These are phyloP conservation scores for Populus tomentosa DNA, from an alignment of 441 rosid genomes.

Conservation along the genomic window DNA sequence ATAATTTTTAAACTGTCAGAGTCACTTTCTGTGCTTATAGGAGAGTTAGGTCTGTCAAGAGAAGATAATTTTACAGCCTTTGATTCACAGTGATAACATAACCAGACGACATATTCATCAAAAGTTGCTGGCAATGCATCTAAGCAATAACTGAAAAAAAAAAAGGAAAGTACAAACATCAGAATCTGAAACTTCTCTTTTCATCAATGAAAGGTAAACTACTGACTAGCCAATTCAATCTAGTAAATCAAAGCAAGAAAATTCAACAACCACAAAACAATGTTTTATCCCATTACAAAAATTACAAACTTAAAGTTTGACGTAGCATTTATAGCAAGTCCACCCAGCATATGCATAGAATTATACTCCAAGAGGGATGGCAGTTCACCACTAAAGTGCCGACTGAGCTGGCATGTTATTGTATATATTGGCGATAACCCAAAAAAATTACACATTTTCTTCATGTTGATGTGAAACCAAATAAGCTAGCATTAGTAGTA, in stretches of 20 bases:
- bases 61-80: conserved; percentile 10
- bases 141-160: conserved; percentile 42
- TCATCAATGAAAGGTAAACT: neutral
- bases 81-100: conserved; percentile 50
- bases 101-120: conserved; percentile 49
- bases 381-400: neutral
- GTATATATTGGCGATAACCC: neutral
- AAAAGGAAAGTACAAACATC: neutral
- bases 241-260: neutral
- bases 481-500: neutral
- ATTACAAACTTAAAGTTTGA: neutral
- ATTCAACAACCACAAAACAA: no score
- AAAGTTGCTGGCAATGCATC: conserved; percentile 37
- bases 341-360: neutral
- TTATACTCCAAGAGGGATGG: neutral
- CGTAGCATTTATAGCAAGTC: neutral
- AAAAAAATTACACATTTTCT: neutral
- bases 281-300: neutral
- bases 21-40: conserved; percentile 14
- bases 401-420: no score
- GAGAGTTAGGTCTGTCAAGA: conserved; percentile 1
- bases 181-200: neutral
- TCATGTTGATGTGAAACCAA: neutral
- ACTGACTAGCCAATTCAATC: neutral
- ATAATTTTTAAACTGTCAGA: conserved; percentile 16